Conservation (phyloP, 2,329 filamentous ascomycete genomes). For the Pseudogymnoascus sp. region DNA sequence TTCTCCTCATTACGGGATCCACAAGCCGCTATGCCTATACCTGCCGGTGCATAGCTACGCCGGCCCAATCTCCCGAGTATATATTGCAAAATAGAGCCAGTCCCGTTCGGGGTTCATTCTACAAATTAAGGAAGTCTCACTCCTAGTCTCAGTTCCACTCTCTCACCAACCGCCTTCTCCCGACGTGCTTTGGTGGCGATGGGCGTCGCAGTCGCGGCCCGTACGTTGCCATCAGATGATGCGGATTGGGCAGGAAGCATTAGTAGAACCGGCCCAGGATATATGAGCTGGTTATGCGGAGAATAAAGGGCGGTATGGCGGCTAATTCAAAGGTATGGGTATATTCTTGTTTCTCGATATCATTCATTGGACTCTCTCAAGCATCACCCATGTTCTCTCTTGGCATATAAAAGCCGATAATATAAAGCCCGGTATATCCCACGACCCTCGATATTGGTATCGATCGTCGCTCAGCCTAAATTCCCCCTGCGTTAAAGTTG, state of each 20-base stretch:
- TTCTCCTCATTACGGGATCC: constrained; percentile 2
- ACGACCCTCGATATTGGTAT: background rate
- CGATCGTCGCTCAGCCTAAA: background rate
- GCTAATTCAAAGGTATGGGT: background rate
- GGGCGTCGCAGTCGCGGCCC: background rate
- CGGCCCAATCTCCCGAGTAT: background rate
- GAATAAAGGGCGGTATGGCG: background rate
- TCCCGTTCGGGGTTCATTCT: background rate
- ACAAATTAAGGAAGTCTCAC: background rate
- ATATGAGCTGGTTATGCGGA: constrained; percentile 1
- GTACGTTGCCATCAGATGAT: background rate
- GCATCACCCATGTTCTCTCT: background rate
- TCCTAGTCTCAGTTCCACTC: background rate
- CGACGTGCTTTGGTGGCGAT: background rate
- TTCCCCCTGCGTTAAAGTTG: background rate
- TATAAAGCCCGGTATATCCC: background rate
- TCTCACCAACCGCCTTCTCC: background rate
- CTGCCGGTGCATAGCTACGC: background rate
- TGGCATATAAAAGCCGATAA: background rate
- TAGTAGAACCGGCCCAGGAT: background rate
- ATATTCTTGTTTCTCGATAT: background rate
- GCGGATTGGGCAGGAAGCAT: background rate
- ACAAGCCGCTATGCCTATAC: background rate
- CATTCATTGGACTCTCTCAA: background rate
- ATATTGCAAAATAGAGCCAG: background rate